Percentiles rank a stretch among this genome's conserved stretches.
These are phyloP conservation scores for Balansia obtecta DNA, from an alignment of 2,329 filamentous ascomycete genomes.

Conservation along the genomic window DNA sequence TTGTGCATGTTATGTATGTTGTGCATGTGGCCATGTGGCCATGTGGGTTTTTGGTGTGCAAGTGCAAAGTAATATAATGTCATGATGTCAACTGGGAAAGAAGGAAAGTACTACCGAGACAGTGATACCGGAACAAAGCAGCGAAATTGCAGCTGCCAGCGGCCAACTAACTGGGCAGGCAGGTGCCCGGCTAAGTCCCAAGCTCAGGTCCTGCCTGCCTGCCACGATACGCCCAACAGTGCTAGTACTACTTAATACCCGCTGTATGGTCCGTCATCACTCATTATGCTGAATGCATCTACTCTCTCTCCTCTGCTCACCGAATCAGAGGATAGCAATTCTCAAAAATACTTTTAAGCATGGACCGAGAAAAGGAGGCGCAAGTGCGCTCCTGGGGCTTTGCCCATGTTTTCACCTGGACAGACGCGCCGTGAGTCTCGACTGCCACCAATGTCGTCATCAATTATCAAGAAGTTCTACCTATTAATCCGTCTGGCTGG, in stretches of 20 bases:
- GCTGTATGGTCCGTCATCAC: too few species aligned
- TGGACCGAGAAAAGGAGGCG: constrained; percentile 30
- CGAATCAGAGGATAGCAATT: not conserved
- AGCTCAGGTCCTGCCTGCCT: too few species aligned
- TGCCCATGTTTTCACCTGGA: constrained; percentile 57
- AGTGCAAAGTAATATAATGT: too few species aligned
- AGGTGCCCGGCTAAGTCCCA: too few species aligned
- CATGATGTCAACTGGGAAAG: too few species aligned
- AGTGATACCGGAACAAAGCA: too few species aligned
- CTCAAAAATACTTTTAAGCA: constrained; percentile 3
- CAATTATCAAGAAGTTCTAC: not conserved
- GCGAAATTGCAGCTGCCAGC: too few species aligned
- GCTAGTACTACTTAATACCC: too few species aligned
- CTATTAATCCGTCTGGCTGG: not conserved
- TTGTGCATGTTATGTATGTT: not conserved
- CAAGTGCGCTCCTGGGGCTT: constrained; percentile 61
- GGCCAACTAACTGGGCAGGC: too few species aligned
- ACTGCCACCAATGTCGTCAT: not conserved
- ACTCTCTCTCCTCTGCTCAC: not conserved
- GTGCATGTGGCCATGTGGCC: not conserved
- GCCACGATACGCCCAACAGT: too few species aligned
- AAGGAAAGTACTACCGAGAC: too few species aligned
- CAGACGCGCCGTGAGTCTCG: constrained; percentile 49
- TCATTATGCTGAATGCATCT: not conserved
- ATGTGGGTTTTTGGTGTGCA: too few species aligned